Percentiles rank a stretch among this genome's conserved stretches.
phyloP scores from a whole-genome alignment of 225 moss, liverwort and hornwort genomes.

The Anthoceros angustus region DNA sequence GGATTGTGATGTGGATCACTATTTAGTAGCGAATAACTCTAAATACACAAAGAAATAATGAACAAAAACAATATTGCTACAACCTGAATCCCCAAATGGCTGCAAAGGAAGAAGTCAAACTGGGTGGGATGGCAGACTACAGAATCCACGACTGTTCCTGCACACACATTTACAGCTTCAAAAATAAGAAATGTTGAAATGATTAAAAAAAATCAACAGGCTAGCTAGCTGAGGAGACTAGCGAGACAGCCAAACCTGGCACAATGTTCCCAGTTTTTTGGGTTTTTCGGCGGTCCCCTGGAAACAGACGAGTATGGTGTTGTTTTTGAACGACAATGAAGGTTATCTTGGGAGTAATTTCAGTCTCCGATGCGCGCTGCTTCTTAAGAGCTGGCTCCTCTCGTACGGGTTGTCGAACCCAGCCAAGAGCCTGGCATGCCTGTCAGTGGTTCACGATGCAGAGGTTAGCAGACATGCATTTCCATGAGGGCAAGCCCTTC shows the following conservation, averaged over 20 bases:
- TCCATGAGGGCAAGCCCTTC: not conserved
- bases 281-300: not conserved
- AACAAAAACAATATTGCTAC: not conserved
- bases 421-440: not conserved
- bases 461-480: not conserved
- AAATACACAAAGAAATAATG: not conserved
- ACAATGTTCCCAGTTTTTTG: not conserved
- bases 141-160: slow-evolving; percentile 9
- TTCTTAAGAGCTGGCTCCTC: not conserved
- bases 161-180: not conserved
- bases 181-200: not conserved
- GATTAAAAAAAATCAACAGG: not conserved
- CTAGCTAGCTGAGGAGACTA: not conserved
- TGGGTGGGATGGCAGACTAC: slow-evolving; percentile 8
- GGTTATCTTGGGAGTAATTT: not conserved
- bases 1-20: not conserved
- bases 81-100: not conserved
- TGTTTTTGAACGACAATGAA: not conserved
- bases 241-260: not conserved
- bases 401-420: not conserved
- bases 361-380: not conserved
- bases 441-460: not conserved
- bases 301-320: not conserved
- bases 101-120: slow-evolving; percentile 18
- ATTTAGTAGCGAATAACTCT: not conserved